Evolutionary conservation across 129 eudicot species (phyloP), one percentile per base, ranked within the genome.

Genomic region (Flaveria ramosissima): DNA sequence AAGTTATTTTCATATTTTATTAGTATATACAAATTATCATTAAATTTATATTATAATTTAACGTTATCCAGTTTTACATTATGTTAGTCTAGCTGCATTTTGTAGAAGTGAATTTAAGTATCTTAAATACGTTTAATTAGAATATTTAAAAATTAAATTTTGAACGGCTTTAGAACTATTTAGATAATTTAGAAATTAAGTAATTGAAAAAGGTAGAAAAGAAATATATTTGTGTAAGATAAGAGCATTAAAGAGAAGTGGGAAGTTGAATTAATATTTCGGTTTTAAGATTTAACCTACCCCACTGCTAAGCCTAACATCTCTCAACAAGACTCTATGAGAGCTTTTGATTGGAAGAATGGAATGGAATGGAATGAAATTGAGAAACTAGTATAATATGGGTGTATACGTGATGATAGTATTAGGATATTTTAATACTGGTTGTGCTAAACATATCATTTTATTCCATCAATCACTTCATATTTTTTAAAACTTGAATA

Each of bases 211-310:
- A 30, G 2, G 21, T 15, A 32, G 3, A 16, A 27, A 63, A 15
- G n/a, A 23, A 32, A 63, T 63, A 32, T 30, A 0, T 7, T 1
- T 15, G 46, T 63, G 46, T 30, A 63, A 32, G 4, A 3, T n/a
- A 30, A 30, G 70, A 39, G 32, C 32, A 42, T 68, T 68, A 19
- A 68, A 43, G 32, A 21, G 32, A 19, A 42, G 56, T 17, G 12
- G 14, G 56, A 10, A 42, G 72, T 42, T 20, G 72, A 42, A 43
- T 43, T 68, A 43, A 68, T 68, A 9, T 43, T 43, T 45, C 1
- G 73, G 17, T 45, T 68, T 43, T 4, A 65, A 68, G 36, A 42
- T 43, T 20, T 45, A 68, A 43, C 56, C 73, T 20, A 45, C 73
- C 73, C 27, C 27, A 43, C 17, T 65, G 27, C 69, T 15, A 52